Evolutionary conservation across 345 rosid species (phyloP), one percentile per base, ranked within the genome.

Genomic region (Citrus maxima): DNA sequence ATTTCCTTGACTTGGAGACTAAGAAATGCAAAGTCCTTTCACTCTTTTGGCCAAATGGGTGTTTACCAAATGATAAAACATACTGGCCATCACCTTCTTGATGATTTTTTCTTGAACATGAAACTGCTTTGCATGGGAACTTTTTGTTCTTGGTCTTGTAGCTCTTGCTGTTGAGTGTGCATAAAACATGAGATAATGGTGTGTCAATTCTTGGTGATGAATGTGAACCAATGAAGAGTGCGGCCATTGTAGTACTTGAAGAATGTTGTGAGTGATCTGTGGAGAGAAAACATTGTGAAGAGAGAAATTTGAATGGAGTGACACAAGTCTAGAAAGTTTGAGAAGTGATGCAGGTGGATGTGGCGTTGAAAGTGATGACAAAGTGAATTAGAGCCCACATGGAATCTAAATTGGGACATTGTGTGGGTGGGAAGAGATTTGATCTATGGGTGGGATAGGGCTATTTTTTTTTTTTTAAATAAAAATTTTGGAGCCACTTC

Each of bases 311-410:
- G 66, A 76, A 60, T 46, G 70, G 54, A 37, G 51, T 2, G 54
- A 59, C 69, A 76, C 37, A 65, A 37, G 72, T 84, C 91, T 85
- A 79, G 91, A 88, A 84, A 78, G 82, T 80, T 83, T 81, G 82
- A 86, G 94, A 88, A 87, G 79, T 37, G 10, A 64, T n/a, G 74
- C 91, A 86, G 69, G 77, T 76, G 90, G 79, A 73, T 1, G 69
- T 66, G 61, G 21, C 7, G 49, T 1, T 28, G 62, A 27, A 62
- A 37, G 56, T 25, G 32, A 67, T 42, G 86, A 73, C 86, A 76
- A 80, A 54, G 19, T 27, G 7, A 21, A 24, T 21, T 27, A 65
- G 78, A 46, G 51, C 18, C 78, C 80, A 71, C 78, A 0, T 21
- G 30, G 55, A 70, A 69, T 81, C 78, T 10, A 6, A 24, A 10